Base-by-base conservation (phyloP, 2,329 filamentous ascomycete genomes). In the Fusarium marasasianum region DNA sequence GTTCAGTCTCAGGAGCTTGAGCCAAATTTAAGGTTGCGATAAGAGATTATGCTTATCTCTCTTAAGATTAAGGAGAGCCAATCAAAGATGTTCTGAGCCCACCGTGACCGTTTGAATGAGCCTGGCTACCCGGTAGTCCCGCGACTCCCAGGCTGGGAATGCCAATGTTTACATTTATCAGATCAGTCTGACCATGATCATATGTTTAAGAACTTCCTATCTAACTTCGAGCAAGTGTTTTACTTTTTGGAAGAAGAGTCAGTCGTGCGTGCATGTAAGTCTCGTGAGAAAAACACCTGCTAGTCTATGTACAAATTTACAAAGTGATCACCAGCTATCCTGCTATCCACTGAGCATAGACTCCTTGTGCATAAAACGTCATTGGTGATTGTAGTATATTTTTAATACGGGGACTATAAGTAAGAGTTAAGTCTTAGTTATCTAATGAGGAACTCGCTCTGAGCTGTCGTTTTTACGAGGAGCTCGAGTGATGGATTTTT, bases 21-120 rank as follows among this genome's bases (percentile, higher is more conserved):
- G 48, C 35, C 54, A 14, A 22, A 15, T 44, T 37, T 31, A 43
- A 43, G 15, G 14, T 14, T n/a, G 22, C 35, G 63, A 61, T 67
- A 67, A 61, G 63, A 50, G 47, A 35, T 37, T n/a, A 65, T 41
- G 29, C 41, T 41, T 47, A 41, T 54, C 40, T 29, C 11, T n/a
- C 13, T 44, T 4, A 4, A 41, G 35, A 38, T 41, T 41, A 18
- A 14, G 11, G 15, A 10, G 8, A 18, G 15, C 35, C 20, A 55
- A 40, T 29, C 17, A 53, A 26, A 6, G 7, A 4, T 8, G 7
- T 20, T 26, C 9, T 26, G 13, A 4, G 17, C 18, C 31, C 50
- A 53, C 13, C 8, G 0, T 20, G 6, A 7, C 22, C 5, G 5
- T 35, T 51, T 8, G 1, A 31, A 7, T 9, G 22, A 20, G n/a